Base-by-base conservation (phyloP, 208 protist genomes). In the Wallacemonas sp. region DNA sequence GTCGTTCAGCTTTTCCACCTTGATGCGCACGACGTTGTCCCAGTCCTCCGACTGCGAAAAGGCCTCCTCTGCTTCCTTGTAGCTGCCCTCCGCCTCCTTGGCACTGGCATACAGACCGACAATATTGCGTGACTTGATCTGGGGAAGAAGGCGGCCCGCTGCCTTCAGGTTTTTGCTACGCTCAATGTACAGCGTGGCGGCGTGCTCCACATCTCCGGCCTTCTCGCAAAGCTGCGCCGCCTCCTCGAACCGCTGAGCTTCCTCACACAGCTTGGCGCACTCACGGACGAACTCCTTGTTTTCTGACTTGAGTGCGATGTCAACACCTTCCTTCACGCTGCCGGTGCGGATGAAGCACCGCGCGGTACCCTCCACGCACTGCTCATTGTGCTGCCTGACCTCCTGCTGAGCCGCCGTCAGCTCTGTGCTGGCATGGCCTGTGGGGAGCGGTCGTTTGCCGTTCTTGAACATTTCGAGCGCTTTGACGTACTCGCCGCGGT, bases 141-240 rank as follows among this genome's bases (percentile, higher is more conserved):
- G 66, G 19, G 86, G 80, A 46, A 98, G 78, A 56, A 98, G 70
- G 19, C 79, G 78, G 11, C 68, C 84, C 14, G 94, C 93, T 15
- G 91, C 90, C 72, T 91, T 93, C 28, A 96, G 68, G 67, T 98
- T 97, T 66, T 95, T 97, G 64, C 89, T 93, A 47, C 84, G 82
- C 62, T 96, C 80, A 66, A 99, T 97, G 68, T 97, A 98, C n/a
- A 99, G 82, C 28, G 75, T 83, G 5, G 93, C 97, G 2, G 97
- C 96, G 53, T 80, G 84, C 69, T 99, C 97, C 36, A 90, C 76
- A 42, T 93, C 77, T 5, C 82, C 89, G 33, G 91, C 89, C 76
- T 93, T 86, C 70, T 98, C 95, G 81, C 98, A 98, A 28, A 98
- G 80, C 67, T 86, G 72, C 21, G 97, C 98, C 5, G 97, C 97